Evolutionary conservation across 129 eudicot genomes (phyloP), one percentile per base, ranked within the genome.

Genomic region (Smallanthus sonchifolius): DNA sequence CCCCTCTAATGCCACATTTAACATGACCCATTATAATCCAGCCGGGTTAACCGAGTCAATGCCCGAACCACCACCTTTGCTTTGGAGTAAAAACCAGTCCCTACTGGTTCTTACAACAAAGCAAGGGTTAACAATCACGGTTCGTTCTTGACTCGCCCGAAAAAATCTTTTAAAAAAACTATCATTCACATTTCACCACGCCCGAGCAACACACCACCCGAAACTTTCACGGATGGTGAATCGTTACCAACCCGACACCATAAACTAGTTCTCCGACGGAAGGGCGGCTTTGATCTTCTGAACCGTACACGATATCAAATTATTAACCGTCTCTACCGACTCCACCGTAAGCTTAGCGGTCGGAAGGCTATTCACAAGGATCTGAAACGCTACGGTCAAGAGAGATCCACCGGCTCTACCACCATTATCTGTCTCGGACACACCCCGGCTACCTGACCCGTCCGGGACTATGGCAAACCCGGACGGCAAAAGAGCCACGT

Each of bases 121-220:
- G 64, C 92, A 80, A 87, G 85, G 91, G 82, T 81, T 71, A 76
- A 35, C 65, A 40, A 43, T 45, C 82, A 87, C 86, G 98, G 99
- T 94, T 94, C 99, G 99, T 94, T 94, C 97, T 94, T 94, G 99
- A 94, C 99, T 94, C 97, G 75, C 80, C 83, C 89, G 85, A 79
- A 80, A 73, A 75, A 70, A 69, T 49, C 74, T 52, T 63, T 11
- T 42, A 24, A 69, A 59, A 42, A 40, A 49, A 62, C 36, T 14
- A 75, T 60, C 59, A 73, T 80, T 74, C 80, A 73, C 75, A 74
- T 80, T 49, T 24, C 20, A 13, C 71, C 38, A 35, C 71, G 51
- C 32, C 52, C 3, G 54, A 15, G 17, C 55, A 19, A 54, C 61
- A 54, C 3, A 19, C 30, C 13, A 19, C 61, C 37, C 0, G 24